Conservation (phyloP, 768 basidiomycete genomes). For the Mycena pura region DNA sequence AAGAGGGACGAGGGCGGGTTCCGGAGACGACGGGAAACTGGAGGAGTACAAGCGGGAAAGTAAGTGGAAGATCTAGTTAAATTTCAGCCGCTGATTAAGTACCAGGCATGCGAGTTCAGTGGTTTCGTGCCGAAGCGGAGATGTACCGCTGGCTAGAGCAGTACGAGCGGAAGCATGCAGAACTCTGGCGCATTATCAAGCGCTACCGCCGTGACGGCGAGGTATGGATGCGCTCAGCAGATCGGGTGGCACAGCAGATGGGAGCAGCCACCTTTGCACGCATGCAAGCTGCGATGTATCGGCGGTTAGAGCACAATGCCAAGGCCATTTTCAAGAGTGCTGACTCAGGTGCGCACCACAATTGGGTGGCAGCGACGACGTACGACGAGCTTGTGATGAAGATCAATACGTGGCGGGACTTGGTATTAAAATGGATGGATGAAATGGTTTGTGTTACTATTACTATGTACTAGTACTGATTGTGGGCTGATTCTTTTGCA, state of each 20-base stretch:
- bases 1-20: not conserved
- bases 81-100: not conserved
- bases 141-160: not conserved
- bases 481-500: too few relatives aligned
- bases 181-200: slow-evolving; percentile 1
- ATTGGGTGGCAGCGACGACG: not conserved
- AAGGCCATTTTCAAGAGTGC: not conserved
- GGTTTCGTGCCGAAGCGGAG: slow-evolving; percentile 1
- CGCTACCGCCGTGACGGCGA: not conserved
- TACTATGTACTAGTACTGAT: too few relatives aligned
- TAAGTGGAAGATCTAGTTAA: not conserved
- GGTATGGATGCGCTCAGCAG: slow-evolving; percentile 1
- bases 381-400: not conserved
- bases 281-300: slow-evolving; percentile 6
- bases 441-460: not conserved
- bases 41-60: slow-evolving; percentile 17
- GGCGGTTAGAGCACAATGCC: slow-evolving; percentile 5
- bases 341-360: not conserved
- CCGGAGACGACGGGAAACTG: not conserved
- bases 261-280: not conserved
- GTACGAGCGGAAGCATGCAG: slow-evolving; percentile 10
- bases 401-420: not conserved
- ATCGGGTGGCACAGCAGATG: not conserved
- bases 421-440: too few relatives aligned
- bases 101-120: slow-evolving; percentile 6